Conservation (phyloP, 306 rosid genomes). For the Inga leiocalycina region DNA sequence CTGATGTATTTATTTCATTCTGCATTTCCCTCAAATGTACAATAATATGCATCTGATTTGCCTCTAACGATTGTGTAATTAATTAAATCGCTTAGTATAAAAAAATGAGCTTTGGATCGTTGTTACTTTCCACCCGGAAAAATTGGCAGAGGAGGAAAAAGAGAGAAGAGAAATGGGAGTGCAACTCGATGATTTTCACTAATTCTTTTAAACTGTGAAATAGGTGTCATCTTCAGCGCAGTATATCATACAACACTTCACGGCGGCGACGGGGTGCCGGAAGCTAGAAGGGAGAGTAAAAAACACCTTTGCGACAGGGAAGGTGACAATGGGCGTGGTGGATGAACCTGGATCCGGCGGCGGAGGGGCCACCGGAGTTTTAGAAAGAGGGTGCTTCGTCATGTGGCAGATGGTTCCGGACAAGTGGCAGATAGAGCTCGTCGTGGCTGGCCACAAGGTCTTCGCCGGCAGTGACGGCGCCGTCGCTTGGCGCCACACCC, state of each 20-base stretch:
- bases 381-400: constrained; percentile 84
- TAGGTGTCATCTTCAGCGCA: constrained; percentile 85
- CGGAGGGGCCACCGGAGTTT: constrained; percentile 41
- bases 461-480: constrained; percentile 84
- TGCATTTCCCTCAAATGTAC: not conserved
- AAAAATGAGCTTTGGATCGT: not conserved
- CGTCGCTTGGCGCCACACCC: constrained; percentile 96
- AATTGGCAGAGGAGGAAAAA: not conserved
- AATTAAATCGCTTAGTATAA: not conserved
- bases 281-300: constrained; percentile 79
- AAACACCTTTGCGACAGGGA: constrained; percentile 75
- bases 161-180: not conserved
- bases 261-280: constrained; percentile 92
- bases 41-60: constrained; percentile 12
- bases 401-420: constrained; percentile 98
- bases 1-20: not conserved
- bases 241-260: constrained; percentile 82
- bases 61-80: not conserved
- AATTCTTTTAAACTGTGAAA: not conserved
- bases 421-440: constrained; percentile 90
- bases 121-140: not conserved
- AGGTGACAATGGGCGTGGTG: constrained; percentile 71
- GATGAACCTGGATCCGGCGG: constrained; percentile 63
- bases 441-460: constrained; percentile 74
- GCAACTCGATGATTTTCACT: not conserved